Conservation (phyloP, 1,139 yeast species). For the Nadsonia commutata region DNA sequence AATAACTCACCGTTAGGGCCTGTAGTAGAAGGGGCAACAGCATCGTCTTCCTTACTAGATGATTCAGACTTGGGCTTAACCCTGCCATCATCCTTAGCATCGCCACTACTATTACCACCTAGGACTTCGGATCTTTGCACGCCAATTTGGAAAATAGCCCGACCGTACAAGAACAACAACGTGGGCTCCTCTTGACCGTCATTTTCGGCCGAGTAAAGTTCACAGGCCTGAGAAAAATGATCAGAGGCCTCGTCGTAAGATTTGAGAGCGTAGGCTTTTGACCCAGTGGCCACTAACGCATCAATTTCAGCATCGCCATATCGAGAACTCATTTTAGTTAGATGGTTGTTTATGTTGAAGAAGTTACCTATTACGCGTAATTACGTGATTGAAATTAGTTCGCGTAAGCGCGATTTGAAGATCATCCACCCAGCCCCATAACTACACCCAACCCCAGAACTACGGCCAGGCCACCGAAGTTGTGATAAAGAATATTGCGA, state of each 20-base stretch:
- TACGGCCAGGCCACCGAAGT: not conserved
- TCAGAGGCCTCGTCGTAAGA: slow-evolving; percentile 59
- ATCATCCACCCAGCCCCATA: not conserved
- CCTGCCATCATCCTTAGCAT: slow-evolving; percentile 12
- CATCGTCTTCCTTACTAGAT: slow-evolving; percentile 16
- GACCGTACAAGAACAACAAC: slow-evolving; percentile 61
- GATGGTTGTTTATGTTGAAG: no score
- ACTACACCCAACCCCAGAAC: not conserved
- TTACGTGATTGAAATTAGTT: no score
- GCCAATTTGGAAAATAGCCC: slow-evolving; percentile 66
- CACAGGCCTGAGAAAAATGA: slow-evolving; percentile 65
- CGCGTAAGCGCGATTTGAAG: no score
- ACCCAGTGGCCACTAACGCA: slow-evolving; percentile 41
- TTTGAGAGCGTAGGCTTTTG: slow-evolving; percentile 45
- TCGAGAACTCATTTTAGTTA: no score
- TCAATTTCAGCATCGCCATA: slow-evolving; percentile 23
- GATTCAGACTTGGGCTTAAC: no score
- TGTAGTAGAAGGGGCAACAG: not conserved
- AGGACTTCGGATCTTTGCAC: slow-evolving; percentile 66
- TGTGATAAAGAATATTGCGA: not conserved
- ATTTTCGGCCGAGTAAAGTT: slow-evolving; percentile 32
- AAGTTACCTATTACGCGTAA: no score
- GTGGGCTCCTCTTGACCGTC: slow-evolving; percentile 57
- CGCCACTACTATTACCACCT: slow-evolving; percentile 32
- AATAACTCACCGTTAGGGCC: slow-evolving; percentile 24